Base-by-base conservation (phyloP, 2,329 filamentous ascomycete genomes). In the Plectosphaerella plurivora region DNA sequence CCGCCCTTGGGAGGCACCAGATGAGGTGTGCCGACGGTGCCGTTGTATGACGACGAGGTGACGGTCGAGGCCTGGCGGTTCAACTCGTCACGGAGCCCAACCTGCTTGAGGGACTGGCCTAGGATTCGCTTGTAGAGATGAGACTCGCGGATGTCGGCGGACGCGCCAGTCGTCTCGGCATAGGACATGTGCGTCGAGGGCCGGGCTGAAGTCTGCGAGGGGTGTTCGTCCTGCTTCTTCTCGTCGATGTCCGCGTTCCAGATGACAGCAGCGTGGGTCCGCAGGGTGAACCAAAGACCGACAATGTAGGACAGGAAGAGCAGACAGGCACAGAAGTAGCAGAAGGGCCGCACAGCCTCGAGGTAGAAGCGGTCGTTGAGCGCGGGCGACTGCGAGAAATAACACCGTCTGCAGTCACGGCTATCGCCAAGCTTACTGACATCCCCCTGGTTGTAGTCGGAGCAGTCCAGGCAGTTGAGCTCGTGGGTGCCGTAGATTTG, bases 401-500 rank as follows among this genome's bases (percentile, higher is more conserved):
- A 97, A 72, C 94, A 99, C 52, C 92, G 86, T 50, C 89, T 86
- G 65, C 94, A 99, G 66, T 97, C 93, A 54, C 86, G 76, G 39
- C 75, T 71, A n/a, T 64, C 62, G 5, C 71, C 69, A 10, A 70
- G 70, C 4, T 52, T 48, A 8, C 51, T 47, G 11, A 53, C 36
- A n/a, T 59, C 62, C 4, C 65, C 62, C 8, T 71, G 67, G 35
- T 66, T 68, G 51, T 70, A 73, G 56, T 84, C 78, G 47, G 80
- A 72, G 55, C 81, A 85, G 52, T 81, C 82, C 53, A 83, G 82
- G 65, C 94, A 99, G 63, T 91, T 94, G 50, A 99, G 81, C 72
- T 99, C 91, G 65, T 99, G 94, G 47, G 91, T 96, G 60, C 94
- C 95, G 68, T 97, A 97, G 57, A 99, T 96, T 65, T 99, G 93